Base-by-base conservation (phyloP, 2,329 filamentous ascomycete species). In the Chalaropsis ovoidea region DNA sequence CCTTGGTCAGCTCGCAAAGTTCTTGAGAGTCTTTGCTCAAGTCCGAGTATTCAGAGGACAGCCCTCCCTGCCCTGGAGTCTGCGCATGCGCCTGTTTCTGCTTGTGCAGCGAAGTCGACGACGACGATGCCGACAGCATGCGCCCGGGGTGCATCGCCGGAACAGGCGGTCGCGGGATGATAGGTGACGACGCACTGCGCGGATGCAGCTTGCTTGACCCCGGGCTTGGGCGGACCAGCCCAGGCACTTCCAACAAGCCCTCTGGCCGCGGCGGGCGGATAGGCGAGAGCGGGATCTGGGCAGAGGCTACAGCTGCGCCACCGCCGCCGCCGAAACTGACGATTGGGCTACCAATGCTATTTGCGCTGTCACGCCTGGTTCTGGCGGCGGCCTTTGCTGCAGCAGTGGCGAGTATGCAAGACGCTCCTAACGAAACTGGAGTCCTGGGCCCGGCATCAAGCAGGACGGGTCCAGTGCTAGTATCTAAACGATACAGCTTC, bases 81-180 rank as follows among this genome's bases (percentile, higher is more conserved):
- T 43, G 22, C 10, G n/a, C 10, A n/a, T 39, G 19, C 10, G 24
- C 39, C 49, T 64, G 63, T 15, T 58, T 56, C 41, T 43, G 22
- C 17, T 15, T 60, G 61, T 62, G 43, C 22, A 52, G 43, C 17
- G 43, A 62, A 22, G 52, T 43, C 17, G 52, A 58, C 3, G 63
- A 64, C 41, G 49, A 64, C 10, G 63, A 56, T n/a, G 63, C 54
- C 11, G 52, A 61, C 19, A 65, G 64, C 7, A 49, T 47, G 22
- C 66, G 63, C 2, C 66, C 66, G 13, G 66, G 66, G 61, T 67
- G 66, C 63, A 67, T 65, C 39, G 63, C 62, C 19, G 66, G 66
- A n/a, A 67, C 56, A 4, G 65, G 65, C 19, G 65, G 42, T 2
- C 56, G 54, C n/a, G 65, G 54, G 15, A 67, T 42, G 24, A 64